These are phyloP conservation scores for Aspergillus brunneoviolaceus DNA, from an alignment of 2,329 filamentous ascomycete genomes.

Conservation along the genomic window DNA sequence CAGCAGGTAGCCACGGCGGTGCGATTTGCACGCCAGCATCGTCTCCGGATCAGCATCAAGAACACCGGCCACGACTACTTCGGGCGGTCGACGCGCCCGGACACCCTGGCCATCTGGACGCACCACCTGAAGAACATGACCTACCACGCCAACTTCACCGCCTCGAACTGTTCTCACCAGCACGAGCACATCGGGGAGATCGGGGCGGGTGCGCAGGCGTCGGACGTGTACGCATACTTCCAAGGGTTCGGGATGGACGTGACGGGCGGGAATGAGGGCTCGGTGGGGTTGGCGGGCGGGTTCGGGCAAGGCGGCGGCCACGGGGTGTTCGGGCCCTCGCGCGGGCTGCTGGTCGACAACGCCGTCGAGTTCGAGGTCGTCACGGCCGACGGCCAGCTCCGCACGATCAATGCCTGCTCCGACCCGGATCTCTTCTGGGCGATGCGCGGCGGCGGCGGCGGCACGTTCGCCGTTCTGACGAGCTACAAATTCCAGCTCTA, in stretches of 20 bases:
- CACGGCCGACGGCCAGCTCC: constrained; percentile 46
- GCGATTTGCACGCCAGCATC: background rate
- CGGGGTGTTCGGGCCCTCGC: constrained; percentile 50
- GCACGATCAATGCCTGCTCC: constrained; percentile 44
- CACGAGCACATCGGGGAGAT: constrained; percentile 47
- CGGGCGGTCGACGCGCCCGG: constrained; percentile 40
- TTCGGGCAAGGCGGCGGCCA: constrained; percentile 55
- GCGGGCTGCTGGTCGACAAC: constrained; percentile 50
- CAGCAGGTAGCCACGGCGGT: background rate
- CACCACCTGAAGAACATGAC: constrained; percentile 40
- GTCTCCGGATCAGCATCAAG: constrained; percentile 48
- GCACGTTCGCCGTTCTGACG: constrained; percentile 18
- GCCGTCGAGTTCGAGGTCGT: constrained; percentile 52
- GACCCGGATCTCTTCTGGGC: constrained; percentile 54
- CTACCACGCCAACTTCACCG: constrained; percentile 23
- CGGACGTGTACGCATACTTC: constrained; percentile 13
- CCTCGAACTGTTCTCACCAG: constrained; percentile 2
- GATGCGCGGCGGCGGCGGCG: constrained; percentile 46
- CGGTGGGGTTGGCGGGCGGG: constrained; percentile 53
- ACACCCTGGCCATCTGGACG: constrained; percentile 43
- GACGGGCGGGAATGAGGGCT: constrained; percentile 12
- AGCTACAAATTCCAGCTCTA: background rate
- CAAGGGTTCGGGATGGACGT: constrained; percentile 8
- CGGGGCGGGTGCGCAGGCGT: constrained; percentile 17
- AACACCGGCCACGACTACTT: constrained; percentile 59